Evolutionary conservation across 345 rosid species (phyloP).

Genomic region (Gossypium raimondii): DNA sequence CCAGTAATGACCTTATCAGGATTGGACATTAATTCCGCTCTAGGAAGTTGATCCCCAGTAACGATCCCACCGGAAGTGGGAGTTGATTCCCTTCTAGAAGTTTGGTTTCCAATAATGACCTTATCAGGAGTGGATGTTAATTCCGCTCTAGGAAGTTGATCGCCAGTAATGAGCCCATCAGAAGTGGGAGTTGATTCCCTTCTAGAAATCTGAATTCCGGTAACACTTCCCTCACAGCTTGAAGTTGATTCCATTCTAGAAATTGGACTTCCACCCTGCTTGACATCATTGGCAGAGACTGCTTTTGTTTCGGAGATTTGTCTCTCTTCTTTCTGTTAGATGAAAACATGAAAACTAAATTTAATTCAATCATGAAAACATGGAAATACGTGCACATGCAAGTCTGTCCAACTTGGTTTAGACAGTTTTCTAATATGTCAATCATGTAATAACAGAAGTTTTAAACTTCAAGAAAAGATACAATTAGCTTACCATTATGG

Average conservation of each 20-base stretch:
- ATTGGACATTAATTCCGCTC: neutral
- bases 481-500: slow-evolving; percentile 22
- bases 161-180: neutral
- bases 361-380: neutral
- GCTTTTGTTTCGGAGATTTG: slow-evolving; percentile 52
- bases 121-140: neutral
- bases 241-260: slow-evolving; percentile 4
- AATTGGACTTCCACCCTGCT: slow-evolving; percentile 10
- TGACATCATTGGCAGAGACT: slow-evolving; percentile 31
- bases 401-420: slow-evolving; percentile 1
- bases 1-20: neutral
- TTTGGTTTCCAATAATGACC: neutral
- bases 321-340: slow-evolving; percentile 55
- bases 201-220: neutral
- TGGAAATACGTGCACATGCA: neutral
- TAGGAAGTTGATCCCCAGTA: neutral
- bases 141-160: slow-evolving; percentile 1
- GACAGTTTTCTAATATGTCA: neutral
- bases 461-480: neutral
- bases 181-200: neutral
- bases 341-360: slow-evolving; percentile 10
- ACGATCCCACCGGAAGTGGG: neutral
- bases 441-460: slow-evolving; percentile 14
- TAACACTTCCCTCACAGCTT: neutral
- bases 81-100: slow-evolving; percentile 13